These are phyloP conservation scores for Pseudogymnoascus verrucosus DNA, from an alignment of 2,329 filamentous ascomycete species.

Conservation along the genomic window DNA sequence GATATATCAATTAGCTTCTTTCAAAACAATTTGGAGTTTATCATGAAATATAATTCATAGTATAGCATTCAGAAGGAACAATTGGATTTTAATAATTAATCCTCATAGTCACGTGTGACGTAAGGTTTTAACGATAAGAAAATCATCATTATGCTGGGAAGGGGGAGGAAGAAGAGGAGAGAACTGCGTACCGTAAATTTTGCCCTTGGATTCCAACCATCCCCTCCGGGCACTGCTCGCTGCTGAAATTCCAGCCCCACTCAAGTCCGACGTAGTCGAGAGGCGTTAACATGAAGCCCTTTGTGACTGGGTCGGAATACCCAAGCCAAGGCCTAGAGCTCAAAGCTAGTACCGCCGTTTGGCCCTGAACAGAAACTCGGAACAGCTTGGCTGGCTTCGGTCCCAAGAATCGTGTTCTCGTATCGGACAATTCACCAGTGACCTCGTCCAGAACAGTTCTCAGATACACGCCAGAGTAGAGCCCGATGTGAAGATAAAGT, in stretches of 20 bases:
- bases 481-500: slow-evolving; percentile 88
- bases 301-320: slow-evolving; percentile 80
- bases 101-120: slow-evolving; percentile 32
- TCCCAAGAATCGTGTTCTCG: slow-evolving; percentile 86
- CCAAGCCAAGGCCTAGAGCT: slow-evolving; percentile 95
- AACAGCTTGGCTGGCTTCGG: slow-evolving; percentile 86
- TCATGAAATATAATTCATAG: slow-evolving; percentile 18
- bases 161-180: slow-evolving; percentile 14
- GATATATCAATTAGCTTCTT: neutral
- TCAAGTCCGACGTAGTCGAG: slow-evolving; percentile 82
- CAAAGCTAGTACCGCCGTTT: slow-evolving; percentile 77
- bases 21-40: slow-evolving; percentile 11
- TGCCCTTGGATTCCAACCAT: slow-evolving; percentile 91
- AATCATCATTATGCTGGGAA: slow-evolving; percentile 31
- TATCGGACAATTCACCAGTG: slow-evolving; percentile 91
- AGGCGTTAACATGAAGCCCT: slow-evolving; percentile 85
- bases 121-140: slow-evolving; percentile 34
- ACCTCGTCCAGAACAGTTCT: slow-evolving; percentile 91
- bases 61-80: slow-evolving; percentile 84
- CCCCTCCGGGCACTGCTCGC: slow-evolving; percentile 85
- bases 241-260: slow-evolving; percentile 95
- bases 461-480: slow-evolving; percentile 92
- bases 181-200: slow-evolving; percentile 65
- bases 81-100: slow-evolving; percentile 67
- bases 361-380: slow-evolving; percentile 77